A percentile compares a stretch with the other conserved stretches of the same genome.
phyloP scores from a whole-genome alignment of 1,139 yeast species.

The Geotrichum fermentans region DNA sequence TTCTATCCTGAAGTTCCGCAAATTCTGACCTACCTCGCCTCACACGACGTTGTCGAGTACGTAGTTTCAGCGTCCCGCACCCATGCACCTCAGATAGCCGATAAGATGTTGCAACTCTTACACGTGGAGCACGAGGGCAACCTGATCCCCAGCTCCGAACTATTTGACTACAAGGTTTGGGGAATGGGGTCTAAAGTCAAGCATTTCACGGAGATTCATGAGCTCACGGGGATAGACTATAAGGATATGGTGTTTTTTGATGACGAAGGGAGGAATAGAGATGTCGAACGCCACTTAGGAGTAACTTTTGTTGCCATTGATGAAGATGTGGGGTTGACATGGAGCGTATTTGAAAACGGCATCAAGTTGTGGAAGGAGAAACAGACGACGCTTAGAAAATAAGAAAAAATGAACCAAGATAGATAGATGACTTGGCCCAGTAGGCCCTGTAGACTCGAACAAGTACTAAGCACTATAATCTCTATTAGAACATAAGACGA shows the following conservation, averaged over 20 bases:
- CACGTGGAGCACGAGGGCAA: slow-evolving; percentile 39
- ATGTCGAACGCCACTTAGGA: slow-evolving; percentile 53
- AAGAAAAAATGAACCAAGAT: not conserved
- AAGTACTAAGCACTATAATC: not conserved
- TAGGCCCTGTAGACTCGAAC: not conserved
- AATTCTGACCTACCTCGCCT: slow-evolving; percentile 43
- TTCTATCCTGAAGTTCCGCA: slow-evolving; percentile 59
- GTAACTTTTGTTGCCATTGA: slow-evolving; percentile 55
- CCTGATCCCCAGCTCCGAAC: slow-evolving; percentile 43
- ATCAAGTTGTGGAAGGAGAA: slow-evolving; percentile 39
- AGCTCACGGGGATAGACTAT: slow-evolving; percentile 45
- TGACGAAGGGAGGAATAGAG: slow-evolving; percentile 63
- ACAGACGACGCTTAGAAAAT: not conserved
- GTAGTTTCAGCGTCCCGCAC: slow-evolving; percentile 69
- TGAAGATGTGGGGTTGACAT: slow-evolving; percentile 47
- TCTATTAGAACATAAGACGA: not conserved
- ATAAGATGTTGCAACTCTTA: slow-evolving; percentile 47
- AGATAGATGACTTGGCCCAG: too few relatives aligned
- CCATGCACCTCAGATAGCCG: slow-evolving; percentile 58
- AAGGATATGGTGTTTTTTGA: slow-evolving; percentile 61
- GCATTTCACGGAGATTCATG: slow-evolving; percentile 50
- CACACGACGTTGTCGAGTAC: slow-evolving; percentile 42
- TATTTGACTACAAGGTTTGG: slow-evolving; percentile 57
- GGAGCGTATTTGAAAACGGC: slow-evolving; percentile 45
- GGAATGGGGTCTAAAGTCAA: slow-evolving; percentile 59